A percentile compares a stretch with the other conserved stretches of the same genome.
These are phyloP conservation scores for Colletotrichum orchidophilum DNA, from an alignment of 2,329 filamentous ascomycete species.

Conservation along the genomic window DNA sequence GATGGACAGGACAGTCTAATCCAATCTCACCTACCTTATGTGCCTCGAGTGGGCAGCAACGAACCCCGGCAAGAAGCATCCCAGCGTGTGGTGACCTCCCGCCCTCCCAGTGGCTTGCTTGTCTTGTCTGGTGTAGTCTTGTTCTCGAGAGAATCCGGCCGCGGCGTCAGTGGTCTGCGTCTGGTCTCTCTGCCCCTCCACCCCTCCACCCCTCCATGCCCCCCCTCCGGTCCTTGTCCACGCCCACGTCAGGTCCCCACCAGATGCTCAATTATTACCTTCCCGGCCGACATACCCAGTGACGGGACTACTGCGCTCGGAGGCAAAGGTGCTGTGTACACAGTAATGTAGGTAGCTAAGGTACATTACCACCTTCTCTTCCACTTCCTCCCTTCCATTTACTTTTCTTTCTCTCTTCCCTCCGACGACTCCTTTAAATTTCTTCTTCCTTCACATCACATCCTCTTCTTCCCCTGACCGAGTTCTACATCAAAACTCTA, in stretches of 20 bases:
- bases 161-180: constrained; percentile 14
- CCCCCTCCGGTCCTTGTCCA: constrained; percentile 12
- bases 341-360: not conserved
- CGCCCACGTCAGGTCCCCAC: constrained; percentile 34
- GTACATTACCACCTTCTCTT: constrained; percentile 35
- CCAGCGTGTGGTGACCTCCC: constrained; percentile 6
- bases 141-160: constrained; percentile 4
- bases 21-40: not conserved
- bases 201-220: constrained; percentile 30
- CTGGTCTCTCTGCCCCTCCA: constrained; percentile 5
- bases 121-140: not conserved
- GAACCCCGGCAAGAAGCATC: not conserved
- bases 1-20: not conserved
- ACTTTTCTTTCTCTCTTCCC: constrained; percentile 30
- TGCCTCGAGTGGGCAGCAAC: not conserved
- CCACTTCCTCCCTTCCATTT: constrained; percentile 15
- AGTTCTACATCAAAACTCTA: constrained; percentile 22
- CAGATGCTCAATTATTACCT: constrained; percentile 33
- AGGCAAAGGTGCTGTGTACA: not conserved
- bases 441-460: constrained; percentile 8
- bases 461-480: constrained; percentile 36
- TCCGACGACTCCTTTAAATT: constrained; percentile 14
- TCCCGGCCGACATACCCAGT: constrained; percentile 18
- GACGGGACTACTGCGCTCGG: not conserved
- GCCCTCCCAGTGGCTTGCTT: not conserved